These are phyloP conservation scores for Leishmania braziliensis DNA, from an alignment of 208 protist genomes.

Conservation along the genomic window DNA sequence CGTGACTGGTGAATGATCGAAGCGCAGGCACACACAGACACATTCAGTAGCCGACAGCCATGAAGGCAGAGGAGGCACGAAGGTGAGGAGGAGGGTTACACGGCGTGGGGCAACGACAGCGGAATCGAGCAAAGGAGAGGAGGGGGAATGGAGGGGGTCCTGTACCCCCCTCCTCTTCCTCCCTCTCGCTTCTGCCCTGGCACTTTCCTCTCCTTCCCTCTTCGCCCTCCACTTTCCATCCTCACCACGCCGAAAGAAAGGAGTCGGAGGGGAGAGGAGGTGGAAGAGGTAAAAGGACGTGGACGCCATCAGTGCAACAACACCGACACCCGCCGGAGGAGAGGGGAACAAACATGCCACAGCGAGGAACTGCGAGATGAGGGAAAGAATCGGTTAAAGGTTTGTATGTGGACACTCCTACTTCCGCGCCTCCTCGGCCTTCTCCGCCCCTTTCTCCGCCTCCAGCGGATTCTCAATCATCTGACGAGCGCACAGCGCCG, in stretches of 20 bases:
- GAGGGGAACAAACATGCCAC: background rate
- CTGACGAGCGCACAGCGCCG: slow-evolving; percentile 54
- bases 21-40: background rate
- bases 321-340: background rate
- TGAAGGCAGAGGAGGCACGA: background rate
- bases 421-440: background rate
- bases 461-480: slow-evolving; percentile 41
- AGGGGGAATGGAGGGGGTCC: background rate
- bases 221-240: background rate
- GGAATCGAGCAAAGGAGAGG: background rate
- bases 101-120: background rate
- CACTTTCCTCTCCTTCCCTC: background rate
- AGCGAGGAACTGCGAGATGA: background rate
- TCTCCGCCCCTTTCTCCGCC: background rate
- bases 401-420: background rate
- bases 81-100: background rate
- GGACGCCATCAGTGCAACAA: background rate
- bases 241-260: background rate
- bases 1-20: background rate
- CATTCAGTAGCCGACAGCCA: background rate
- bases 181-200: background rate
- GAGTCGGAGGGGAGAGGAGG: no score
- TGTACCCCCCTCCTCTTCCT: background rate
- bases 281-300: no score
- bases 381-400: background rate